Base-by-base conservation (phyloP, 805 yeast species). In the Yarrowia yakushimensis region DNA sequence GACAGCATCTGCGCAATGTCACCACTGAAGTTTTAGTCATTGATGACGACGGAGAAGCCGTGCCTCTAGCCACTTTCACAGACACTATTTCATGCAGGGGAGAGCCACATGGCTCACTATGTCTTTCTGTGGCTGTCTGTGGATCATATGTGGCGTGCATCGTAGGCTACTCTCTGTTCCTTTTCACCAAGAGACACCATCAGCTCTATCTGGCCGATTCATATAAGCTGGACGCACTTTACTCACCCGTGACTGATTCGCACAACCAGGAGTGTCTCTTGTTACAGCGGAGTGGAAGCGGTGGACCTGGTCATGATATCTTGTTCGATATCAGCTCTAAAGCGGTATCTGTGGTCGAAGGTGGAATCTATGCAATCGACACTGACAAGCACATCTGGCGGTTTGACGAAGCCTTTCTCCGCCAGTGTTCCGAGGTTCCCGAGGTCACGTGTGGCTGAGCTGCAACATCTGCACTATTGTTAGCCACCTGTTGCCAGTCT, bases 191-290 rank as follows among this genome's bases (percentile, higher is more conserved):
- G 22, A 23, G 61, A 15, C n/a, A 30, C n/a, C 1, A 9, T 10
- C 46, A 55, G 23, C 61, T 55, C 7, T 55, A 55, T 7, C 22
- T 55, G 37, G 46, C 39, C 0, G 48, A 55, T 11, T 55, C 61
- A 1, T 55, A 25, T 36, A 41, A 28, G 28, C 30, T 55, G 37
- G 61, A 55, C 30, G 46, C 61, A 15, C 48, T 55, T 4, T 55
- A 55, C 12, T 41, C 46, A 2, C 61, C 61, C 5, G 48, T 55
- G 7, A n/a, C 59, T 6, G 59, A 52, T 8, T 52, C 59, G 7
- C 43, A 52, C 17, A 52, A 36, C 59, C 59, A 52, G 43, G 59
- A 52, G 59, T 52, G 59, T 25, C 33, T 52, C 8, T 9, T 52
- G 17, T 18, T 52, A 3, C 59, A 52, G 59, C 17, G 59, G n/a